Conservation (phyloP, 768 basidiomycete genomes). For the Boletus huronensis region DNA sequence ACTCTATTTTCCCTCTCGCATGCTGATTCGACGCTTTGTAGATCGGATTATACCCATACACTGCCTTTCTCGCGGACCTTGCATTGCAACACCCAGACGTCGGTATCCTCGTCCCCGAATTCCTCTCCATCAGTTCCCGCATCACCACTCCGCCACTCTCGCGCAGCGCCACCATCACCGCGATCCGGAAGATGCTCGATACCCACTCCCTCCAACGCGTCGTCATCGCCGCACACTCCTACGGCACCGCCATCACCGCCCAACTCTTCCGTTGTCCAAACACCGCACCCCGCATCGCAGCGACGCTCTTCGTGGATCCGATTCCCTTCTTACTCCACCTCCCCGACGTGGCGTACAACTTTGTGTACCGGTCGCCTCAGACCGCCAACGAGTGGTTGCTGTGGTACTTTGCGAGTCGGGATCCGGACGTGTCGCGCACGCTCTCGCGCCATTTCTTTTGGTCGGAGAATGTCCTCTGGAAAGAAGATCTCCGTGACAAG, state of each 20-base stretch:
- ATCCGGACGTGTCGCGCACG: conserved; percentile 58
- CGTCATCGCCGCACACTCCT: conserved; percentile 56
- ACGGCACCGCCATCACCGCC: conserved; percentile 55
- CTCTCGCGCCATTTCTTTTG: conserved; percentile 64
- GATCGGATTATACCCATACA: conserved; percentile 63
- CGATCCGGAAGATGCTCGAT: conserved; percentile 44
- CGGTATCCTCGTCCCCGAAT: conserved; percentile 58
- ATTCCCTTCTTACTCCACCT: conserved; percentile 63
- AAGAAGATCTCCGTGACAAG: conserved; percentile 44
- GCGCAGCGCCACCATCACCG: conserved; percentile 38
- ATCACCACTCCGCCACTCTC: conserved; percentile 53
- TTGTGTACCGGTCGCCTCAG: conserved; percentile 56
- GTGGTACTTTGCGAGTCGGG: conserved; percentile 65
- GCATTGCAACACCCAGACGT: conserved; percentile 43
- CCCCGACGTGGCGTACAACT: conserved; percentile 61
- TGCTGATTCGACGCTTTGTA: conserved; percentile 18
- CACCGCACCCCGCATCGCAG: conserved; percentile 35
- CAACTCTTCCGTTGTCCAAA: conserved; percentile 46
- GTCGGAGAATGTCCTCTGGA: conserved; percentile 59
- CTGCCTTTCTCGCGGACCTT: conserved; percentile 48
- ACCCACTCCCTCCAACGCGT: conserved; percentile 38
- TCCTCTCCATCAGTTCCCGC: conserved; percentile 57
- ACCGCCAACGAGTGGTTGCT: conserved; percentile 59
- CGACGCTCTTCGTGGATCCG: conserved; percentile 56
- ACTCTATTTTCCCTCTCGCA: background rate